These are phyloP conservation scores for Purpureocillium lavendulum DNA, from an alignment of 2,329 filamentous ascomycete genomes.

Conservation along the genomic window DNA sequence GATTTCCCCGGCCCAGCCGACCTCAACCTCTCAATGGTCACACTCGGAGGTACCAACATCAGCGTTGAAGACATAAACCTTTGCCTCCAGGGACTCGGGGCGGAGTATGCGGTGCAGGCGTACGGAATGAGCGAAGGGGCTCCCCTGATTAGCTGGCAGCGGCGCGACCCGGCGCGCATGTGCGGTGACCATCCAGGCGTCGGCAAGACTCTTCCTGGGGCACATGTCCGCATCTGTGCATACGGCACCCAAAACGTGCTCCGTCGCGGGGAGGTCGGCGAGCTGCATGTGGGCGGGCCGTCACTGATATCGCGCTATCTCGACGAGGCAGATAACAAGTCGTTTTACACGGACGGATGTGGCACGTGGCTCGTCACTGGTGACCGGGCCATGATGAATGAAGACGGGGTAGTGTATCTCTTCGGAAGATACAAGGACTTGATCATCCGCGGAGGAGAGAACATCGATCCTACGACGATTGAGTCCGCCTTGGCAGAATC, in stretches of 20 bases:
- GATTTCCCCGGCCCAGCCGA: conserved; percentile 15
- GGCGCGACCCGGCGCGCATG: conserved; percentile 17
- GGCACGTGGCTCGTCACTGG: conserved; percentile 30
- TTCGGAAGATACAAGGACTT: conserved; percentile 35
- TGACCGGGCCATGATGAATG: conserved; percentile 30
- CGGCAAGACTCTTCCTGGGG: conserved; percentile 31
- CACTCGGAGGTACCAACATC: conserved; percentile 25
- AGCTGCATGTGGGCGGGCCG: conserved; percentile 29
- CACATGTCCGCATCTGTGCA: conserved; percentile 26
- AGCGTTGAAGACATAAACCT: conserved; percentile 20
- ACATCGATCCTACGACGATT: conserved; percentile 29
- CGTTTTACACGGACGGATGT: conserved; percentile 25
- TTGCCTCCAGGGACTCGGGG: conserved; percentile 22
- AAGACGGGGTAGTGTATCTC: conserved; percentile 27
- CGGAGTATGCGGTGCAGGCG: conserved; percentile 22
- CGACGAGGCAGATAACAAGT: conserved; percentile 13
- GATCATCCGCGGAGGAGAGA: conserved; percentile 36
- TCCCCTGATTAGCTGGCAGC: conserved; percentile 30
- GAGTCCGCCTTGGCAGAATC: conserved; percentile 25
- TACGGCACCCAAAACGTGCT: conserved; percentile 20
- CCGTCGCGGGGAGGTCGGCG: conserved; percentile 22
- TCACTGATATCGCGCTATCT: conserved; percentile 26
- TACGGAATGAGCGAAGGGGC: conserved; percentile 39
- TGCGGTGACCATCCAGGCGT: conserved; percentile 29
- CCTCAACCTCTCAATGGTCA: conserved; percentile 22